Evolutionary conservation across 164 flowering plant genomes (phyloP).

Genomic region (Akebia trifoliata): DNA sequence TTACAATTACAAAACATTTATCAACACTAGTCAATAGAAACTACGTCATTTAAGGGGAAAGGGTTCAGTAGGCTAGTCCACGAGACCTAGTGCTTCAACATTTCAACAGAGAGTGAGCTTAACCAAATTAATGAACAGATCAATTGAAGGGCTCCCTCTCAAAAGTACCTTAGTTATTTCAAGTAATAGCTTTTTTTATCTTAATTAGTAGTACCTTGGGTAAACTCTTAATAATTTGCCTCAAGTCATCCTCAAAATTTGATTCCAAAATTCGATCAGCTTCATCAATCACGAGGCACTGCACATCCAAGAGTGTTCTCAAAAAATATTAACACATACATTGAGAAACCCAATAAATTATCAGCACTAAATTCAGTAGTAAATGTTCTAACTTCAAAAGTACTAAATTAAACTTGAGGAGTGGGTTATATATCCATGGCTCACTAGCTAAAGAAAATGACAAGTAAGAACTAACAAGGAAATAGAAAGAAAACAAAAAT

Average conservation of each 20-base stretch:
- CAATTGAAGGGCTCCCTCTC: too few species aligned
- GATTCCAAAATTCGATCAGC: conserved; percentile 92
- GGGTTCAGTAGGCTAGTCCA: too few species aligned
- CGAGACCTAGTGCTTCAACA: too few species aligned
- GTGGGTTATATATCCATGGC: background rate
- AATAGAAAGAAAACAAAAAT: background rate
- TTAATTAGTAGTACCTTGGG: conserved; percentile 56
- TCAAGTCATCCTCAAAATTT: conserved; percentile 97
- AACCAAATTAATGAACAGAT: too few species aligned
- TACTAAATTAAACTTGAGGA: background rate
- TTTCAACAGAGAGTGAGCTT: too few species aligned
- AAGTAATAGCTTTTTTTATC: too few species aligned
- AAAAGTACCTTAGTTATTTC: too few species aligned
- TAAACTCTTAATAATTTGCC: conserved; percentile 69
- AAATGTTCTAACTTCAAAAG: background rate
- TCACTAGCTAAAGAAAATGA: background rate
- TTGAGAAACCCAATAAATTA: too few species aligned
- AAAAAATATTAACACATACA: background rate
- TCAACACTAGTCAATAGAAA: too few species aligned
- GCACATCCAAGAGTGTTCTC: conserved; percentile 26
- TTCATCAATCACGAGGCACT: conserved; percentile 95
- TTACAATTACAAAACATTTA: too few species aligned
- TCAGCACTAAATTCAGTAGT: background rate
- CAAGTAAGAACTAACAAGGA: background rate
- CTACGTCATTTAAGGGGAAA: too few species aligned